Conservation (phyloP, 2,329 filamentous ascomycete species). For the Cercospora janseana region DNA sequence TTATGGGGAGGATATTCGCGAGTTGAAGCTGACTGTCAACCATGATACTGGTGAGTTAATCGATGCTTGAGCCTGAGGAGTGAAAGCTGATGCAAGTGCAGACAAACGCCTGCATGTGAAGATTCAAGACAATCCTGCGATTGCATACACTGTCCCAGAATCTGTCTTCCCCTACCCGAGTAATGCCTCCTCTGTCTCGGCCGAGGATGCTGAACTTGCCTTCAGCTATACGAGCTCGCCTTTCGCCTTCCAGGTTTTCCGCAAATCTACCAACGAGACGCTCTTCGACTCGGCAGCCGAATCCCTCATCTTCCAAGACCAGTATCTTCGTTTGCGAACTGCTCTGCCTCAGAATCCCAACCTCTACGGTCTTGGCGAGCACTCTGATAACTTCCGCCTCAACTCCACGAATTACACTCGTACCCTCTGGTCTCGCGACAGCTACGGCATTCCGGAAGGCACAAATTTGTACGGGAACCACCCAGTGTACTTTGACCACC, state of each 20-base stretch:
- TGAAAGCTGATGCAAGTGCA: not conserved
- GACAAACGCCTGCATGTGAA: slow-evolving; percentile 57
- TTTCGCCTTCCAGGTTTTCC: slow-evolving; percentile 34
- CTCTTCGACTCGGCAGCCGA: slow-evolving; percentile 36
- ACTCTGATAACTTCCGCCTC: slow-evolving; percentile 58
- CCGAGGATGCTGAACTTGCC: slow-evolving; percentile 28
- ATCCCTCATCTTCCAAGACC: slow-evolving; percentile 35
- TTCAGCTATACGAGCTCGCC: slow-evolving; percentile 32
- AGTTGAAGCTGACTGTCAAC: slow-evolving; percentile 30
- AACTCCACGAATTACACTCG: slow-evolving; percentile 67
- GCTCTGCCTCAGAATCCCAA: slow-evolving; percentile 65
- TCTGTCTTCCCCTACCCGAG: slow-evolving; percentile 63
- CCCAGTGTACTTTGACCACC: slow-evolving; percentile 71
- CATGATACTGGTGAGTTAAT: slow-evolving; percentile 31
- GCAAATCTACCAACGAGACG: slow-evolving; percentile 29
- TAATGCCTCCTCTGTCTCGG: slow-evolving; percentile 30
- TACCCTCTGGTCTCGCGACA: slow-evolving; percentile 67
- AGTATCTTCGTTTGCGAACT: slow-evolving; percentile 65
- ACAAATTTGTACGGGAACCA: slow-evolving; percentile 71
- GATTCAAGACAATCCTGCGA: slow-evolving; percentile 65
- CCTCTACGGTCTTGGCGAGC: slow-evolving; percentile 76
- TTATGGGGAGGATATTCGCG: slow-evolving; percentile 34
- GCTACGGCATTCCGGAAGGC: slow-evolving; percentile 59
- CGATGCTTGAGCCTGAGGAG: not conserved
- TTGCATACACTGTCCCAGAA: slow-evolving; percentile 72